phyloP scores from a whole-genome alignment of 192 early-diverging fungal genomes.

The Geranomyces michiganensis region DNA sequence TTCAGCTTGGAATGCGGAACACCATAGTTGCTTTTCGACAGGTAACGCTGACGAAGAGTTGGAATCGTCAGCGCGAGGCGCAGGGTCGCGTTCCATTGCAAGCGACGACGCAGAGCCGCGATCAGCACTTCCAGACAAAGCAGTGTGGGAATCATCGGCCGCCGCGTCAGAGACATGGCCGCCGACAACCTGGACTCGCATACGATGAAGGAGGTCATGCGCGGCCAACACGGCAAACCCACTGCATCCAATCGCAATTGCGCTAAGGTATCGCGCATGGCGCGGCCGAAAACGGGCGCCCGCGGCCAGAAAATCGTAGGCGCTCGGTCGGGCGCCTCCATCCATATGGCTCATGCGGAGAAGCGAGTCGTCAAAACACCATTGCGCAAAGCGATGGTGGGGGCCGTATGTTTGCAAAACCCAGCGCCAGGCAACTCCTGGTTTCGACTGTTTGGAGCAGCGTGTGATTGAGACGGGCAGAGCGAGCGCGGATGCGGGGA shows the following conservation, averaged over 20 bases:
- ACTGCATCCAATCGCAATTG: constrained; percentile 12
- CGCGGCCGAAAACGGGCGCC: constrained; percentile 17
- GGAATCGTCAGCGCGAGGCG: neutral
- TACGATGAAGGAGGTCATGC: constrained; percentile 24
- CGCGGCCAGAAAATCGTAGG: constrained; percentile 29
- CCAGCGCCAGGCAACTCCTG: constrained; percentile 33
- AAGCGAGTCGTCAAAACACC: constrained; percentile 32
- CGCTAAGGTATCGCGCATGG: constrained; percentile 28
- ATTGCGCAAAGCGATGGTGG: constrained; percentile 19
- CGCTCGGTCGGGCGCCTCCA: constrained; percentile 1
- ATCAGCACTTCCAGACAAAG: neutral
- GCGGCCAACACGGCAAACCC: constrained; percentile 24
- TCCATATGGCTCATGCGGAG: constrained; percentile 16
- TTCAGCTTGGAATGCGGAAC: neutral
- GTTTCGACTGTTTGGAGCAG: constrained; percentile 26
- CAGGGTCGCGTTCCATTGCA: neutral
- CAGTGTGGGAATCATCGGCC: too few species aligned
- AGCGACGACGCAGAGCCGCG: neutral
- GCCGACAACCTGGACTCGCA: constrained; percentile 15
- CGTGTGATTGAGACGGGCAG: constrained; percentile 10
- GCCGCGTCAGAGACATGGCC: neutral
- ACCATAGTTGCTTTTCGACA: neutral
- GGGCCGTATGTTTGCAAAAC: constrained; percentile 33
- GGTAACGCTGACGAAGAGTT: neutral
- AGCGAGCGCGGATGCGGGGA: neutral